Evolutionary conservation across 202 grass and related monocot species (phyloP), one percentile per base, ranked within the genome.

Genomic region (Schoenoplectus tabernaemontani): DNA sequence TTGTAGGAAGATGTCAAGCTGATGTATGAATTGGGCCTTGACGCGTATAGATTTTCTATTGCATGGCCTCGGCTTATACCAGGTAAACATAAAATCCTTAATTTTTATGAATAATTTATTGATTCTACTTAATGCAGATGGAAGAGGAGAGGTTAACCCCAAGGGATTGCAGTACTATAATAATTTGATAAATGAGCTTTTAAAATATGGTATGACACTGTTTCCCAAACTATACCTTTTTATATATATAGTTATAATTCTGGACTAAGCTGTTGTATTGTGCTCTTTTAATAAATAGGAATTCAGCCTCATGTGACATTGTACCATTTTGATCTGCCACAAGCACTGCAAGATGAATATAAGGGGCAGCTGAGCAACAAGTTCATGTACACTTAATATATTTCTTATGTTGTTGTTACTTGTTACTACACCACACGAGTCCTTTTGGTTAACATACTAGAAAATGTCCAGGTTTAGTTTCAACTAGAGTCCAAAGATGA

Each of bases 231-330:
- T n/a, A n/a, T n/a, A n/a, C n/a, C n/a, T n/a, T n/a, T n/a, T n/a
- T n/a, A n/a, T n/a, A n/a, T n/a, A n/a, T n/a, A n/a, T n/a, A n/a
- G n/a, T n/a, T n/a, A n/a, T n/a, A n/a, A n/a, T n/a, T n/a, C n/a
- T n/a, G n/a, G n/a, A n/a, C n/a, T n/a, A n/a, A n/a, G n/a, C n/a
- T n/a, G n/a, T n/a, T n/a, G n/a, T n/a, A n/a, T n/a, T n/a, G n/a
- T n/a, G n/a, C n/a, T n/a, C n/a, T n/a, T n/a, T n/a, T n/a, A n/a
- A 64, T 69, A 69, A 42, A 69, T 53, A 97, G 93, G 91, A 84
- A 90, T 97, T 69, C 88, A 97, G n/a, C 91, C 93, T 81, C 93
- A 97, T n/a, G 91, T 93, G 4, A 93, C 93, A 13, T 87, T 97
- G 33, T 88, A 90, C 28, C 93, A 97, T 87, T 93, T 93, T 33